These are phyloP conservation scores for Fusarium xylarioides DNA, from an alignment of 2,329 filamentous ascomycete species.

Conservation along the genomic window DNA sequence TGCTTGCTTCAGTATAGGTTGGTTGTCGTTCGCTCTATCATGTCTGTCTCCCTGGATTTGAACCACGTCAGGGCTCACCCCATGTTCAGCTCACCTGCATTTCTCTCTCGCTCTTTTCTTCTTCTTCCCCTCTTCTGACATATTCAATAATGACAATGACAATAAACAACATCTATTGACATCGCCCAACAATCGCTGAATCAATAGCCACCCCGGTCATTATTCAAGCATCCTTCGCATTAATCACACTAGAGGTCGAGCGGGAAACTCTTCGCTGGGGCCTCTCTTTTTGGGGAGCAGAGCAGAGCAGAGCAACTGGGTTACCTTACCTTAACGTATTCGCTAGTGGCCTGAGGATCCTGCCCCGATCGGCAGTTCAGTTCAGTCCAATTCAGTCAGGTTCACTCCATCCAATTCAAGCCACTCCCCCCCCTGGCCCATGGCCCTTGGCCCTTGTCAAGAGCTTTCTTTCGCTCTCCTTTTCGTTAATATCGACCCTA, in stretches of 20 bases:
- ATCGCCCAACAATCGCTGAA: slow-evolving; percentile 9
- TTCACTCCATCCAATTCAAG: slow-evolving; percentile 42
- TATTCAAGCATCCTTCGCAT: slow-evolving; percentile 18
- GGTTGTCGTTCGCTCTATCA: background rate
- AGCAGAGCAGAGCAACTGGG: slow-evolving; percentile 1
- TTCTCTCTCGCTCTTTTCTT: slow-evolving; percentile 18
- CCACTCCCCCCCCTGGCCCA: slow-evolving; percentile 42
- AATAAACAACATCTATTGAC: background rate
- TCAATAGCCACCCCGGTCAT: background rate
- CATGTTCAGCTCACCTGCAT: slow-evolving; percentile 34
- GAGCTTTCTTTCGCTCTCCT: slow-evolving; percentile 48
- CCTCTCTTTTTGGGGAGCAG: slow-evolving; percentile 27
- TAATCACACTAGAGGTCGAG: slow-evolving; percentile 28
- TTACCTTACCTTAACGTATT: slow-evolving; percentile 14
- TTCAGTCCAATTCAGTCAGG: slow-evolving; percentile 19
- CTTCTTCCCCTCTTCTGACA: slow-evolving; percentile 9
- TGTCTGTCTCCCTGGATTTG: slow-evolving; percentile 17
- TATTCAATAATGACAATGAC: background rate
- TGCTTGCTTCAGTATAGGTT: slow-evolving; percentile 8
- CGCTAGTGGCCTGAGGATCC: slow-evolving; percentile 47
- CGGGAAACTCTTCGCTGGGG: slow-evolving; percentile 36
- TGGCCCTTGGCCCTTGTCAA: slow-evolving; percentile 39
- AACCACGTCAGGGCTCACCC: slow-evolving; percentile 32
- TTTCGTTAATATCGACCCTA: slow-evolving; percentile 51
- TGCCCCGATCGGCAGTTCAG: slow-evolving; percentile 46